These are phyloP conservation scores for Hymenoscyphus fraxineus DNA, from an alignment of 2,329 filamentous ascomycete species.

Conservation along the genomic window DNA sequence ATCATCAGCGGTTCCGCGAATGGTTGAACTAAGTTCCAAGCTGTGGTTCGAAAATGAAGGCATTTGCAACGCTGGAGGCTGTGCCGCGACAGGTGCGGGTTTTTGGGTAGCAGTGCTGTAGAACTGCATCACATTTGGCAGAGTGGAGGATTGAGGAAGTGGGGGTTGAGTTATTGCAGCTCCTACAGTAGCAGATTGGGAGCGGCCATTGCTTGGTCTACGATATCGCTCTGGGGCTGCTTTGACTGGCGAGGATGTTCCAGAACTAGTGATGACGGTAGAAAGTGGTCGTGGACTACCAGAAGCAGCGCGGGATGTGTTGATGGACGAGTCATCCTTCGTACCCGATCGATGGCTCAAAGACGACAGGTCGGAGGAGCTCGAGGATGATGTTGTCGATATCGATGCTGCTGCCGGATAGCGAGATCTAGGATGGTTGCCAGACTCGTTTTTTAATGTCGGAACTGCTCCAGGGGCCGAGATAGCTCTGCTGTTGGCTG, in stretches of 20 bases:
- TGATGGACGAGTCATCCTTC: slow-evolving; percentile 50
- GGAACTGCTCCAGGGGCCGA: slow-evolving; percentile 46
- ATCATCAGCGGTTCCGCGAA: slow-evolving; percentile 29
- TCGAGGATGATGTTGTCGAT: slow-evolving; percentile 40
- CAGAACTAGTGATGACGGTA: slow-evolving; percentile 41
- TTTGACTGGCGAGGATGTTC: slow-evolving; percentile 53
- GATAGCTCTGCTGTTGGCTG: slow-evolving; percentile 50
- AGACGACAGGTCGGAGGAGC: slow-evolving; percentile 36
- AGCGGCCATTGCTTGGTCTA: slow-evolving; percentile 55
- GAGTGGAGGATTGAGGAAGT: slow-evolving; percentile 49
- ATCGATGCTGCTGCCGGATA: slow-evolving; percentile 50
- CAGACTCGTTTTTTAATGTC: slow-evolving; percentile 37
- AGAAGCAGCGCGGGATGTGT: slow-evolving; percentile 31
- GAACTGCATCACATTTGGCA: slow-evolving; percentile 52
- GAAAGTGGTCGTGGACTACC: slow-evolving; percentile 36
- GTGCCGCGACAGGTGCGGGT: slow-evolving; percentile 19
- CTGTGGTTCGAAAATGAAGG: slow-evolving; percentile 27
- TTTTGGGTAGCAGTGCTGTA: slow-evolving; percentile 44
- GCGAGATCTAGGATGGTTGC: slow-evolving; percentile 38
- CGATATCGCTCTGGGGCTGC: slow-evolving; percentile 80
- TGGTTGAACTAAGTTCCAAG: slow-evolving; percentile 8
- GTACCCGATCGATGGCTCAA: slow-evolving; percentile 43
- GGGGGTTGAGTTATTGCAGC: slow-evolving; percentile 36
- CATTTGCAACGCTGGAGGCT: slow-evolving; percentile 26
- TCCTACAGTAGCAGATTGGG: slow-evolving; percentile 35